Conservation (phyloP, 768 basidiomycete genomes). For the Boletus pseudopeckii region DNA sequence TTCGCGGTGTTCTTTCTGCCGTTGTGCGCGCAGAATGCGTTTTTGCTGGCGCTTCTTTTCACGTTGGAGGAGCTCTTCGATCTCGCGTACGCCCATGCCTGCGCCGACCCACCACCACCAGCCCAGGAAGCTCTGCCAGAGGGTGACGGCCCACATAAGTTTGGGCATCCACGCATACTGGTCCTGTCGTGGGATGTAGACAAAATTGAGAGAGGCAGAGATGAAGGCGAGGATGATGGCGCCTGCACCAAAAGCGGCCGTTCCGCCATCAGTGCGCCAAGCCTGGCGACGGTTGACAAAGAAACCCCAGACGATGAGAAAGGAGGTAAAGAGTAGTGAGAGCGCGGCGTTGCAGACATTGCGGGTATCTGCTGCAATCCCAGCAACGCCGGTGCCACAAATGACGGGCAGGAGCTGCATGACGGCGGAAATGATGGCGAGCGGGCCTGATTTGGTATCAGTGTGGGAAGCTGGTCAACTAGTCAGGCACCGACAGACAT, state of each 20-base stretch:
- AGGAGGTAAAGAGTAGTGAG: slow-evolving; percentile 88
- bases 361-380: slow-evolving; percentile 69
- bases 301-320: slow-evolving; percentile 91
- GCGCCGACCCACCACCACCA: slow-evolving; percentile 99
- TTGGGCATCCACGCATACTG: slow-evolving; percentile 90
- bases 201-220: slow-evolving; percentile 81
- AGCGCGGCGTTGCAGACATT: slow-evolving; percentile 97
- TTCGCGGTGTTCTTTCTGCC: slow-evolving; percentile 47
- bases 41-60: slow-evolving; percentile 55
- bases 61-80: slow-evolving; percentile 57
- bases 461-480: neutral
- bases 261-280: slow-evolving; percentile 96
- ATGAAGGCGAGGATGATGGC: slow-evolving; percentile 79
- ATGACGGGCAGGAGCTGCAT: slow-evolving; percentile 80
- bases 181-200: slow-evolving; percentile 80
- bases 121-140: slow-evolving; percentile 96
- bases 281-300: slow-evolving; percentile 86
- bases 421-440: slow-evolving; percentile 78
- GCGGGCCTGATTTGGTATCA: slow-evolving; percentile 51
- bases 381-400: slow-evolving; percentile 34
- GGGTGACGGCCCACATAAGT: slow-evolving; percentile 84
- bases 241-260: slow-evolving; percentile 86
- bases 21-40: slow-evolving; percentile 44
- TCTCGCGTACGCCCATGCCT: slow-evolving; percentile 72
- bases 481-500: slow-evolving; percentile 14